These are phyloP conservation scores for Somion occarium DNA, from an alignment of 1,284 basidiomycete genomes.

Conservation along the genomic window DNA sequence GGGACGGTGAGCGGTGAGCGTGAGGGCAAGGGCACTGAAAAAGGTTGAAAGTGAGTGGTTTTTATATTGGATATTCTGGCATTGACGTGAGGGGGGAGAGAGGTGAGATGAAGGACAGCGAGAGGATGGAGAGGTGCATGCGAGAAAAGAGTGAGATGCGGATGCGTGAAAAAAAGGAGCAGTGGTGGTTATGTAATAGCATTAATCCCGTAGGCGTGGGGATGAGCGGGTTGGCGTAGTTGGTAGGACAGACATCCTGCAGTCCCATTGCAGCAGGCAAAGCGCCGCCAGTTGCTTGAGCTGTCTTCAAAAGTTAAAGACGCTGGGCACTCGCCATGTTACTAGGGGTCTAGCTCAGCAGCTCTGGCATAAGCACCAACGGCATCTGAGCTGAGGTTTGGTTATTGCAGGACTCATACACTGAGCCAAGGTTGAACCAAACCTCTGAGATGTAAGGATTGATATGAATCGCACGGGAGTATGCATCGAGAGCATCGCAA, in stretches of 20 bases:
- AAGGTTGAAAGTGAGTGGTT: too few relatives aligned
- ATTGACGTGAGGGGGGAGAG: slow-evolving; percentile 38
- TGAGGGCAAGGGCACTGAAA: too few relatives aligned
- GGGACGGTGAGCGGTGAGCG: too few relatives aligned
- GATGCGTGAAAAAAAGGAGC: too few relatives aligned
- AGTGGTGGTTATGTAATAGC: too few relatives aligned
- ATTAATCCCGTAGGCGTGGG: slow-evolving; percentile 49
- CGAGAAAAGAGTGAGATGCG: too few relatives aligned
- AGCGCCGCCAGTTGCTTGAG: slow-evolving; percentile 75
- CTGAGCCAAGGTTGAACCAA: slow-evolving; percentile 96
- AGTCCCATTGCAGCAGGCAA: slow-evolving; percentile 83
- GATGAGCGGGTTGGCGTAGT: slow-evolving; percentile 75
- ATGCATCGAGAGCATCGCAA: slow-evolving; percentile 96
- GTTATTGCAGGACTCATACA: slow-evolving; percentile 99
- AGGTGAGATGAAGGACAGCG: slow-evolving; percentile 52
- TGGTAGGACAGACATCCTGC: slow-evolving; percentile 93
- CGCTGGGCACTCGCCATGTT: slow-evolving; percentile 80
- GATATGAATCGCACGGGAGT: slow-evolving; percentile 96
- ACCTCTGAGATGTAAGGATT: slow-evolving; percentile 99
- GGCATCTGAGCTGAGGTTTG: slow-evolving; percentile 95
- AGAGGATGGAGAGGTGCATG: too few relatives aligned
- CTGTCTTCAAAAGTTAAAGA: slow-evolving; percentile 72
- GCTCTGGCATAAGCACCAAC: slow-evolving; percentile 97
- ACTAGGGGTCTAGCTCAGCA: slow-evolving; percentile 78
- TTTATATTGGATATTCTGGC: too few relatives aligned